Evolutionary conservation across 2,329 filamentous ascomycete genomes (phyloP), one percentile per base, ranked within the genome.

Genomic region (Monilinia vaccinii-corymbosi): DNA sequence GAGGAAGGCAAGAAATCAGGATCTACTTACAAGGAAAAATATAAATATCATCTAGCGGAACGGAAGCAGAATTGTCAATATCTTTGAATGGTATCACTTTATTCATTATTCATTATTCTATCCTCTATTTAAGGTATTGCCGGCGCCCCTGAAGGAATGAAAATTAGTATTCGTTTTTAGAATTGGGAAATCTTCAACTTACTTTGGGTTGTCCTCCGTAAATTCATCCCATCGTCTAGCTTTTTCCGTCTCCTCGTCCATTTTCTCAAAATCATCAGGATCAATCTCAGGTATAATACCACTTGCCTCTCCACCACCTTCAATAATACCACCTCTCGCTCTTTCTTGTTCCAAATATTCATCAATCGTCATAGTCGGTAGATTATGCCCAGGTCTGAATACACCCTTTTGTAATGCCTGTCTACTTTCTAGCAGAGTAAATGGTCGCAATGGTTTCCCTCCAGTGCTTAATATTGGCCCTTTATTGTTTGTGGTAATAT

Each of bases 281-380:
- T 99, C 89, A 7, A 89, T 82, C 72, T 91, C 86, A 1, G 85
- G 82, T 64, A 80, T 79, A 31, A 83, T 76, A 18, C 81, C 83
- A 66, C 85, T 88, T 65, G 87, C 83, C 68, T 89, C 88, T 21
- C 92, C 92, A 34, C 91, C 91, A 40, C 92, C 94, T 71, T 97
- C 88, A 59, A 97, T 89, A 61, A 99, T 92, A 23, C 90, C 90
- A 18, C 94, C 94, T 63, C 89, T 79, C 66, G 83, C 81, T 70
- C 82, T 82, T 76, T 97, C 94, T 74, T 97, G 93, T 56, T 95
- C 94, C 18, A 99, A 78, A 71, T 97, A 99, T 76, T 99, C 94
- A 68, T 99, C 94, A 63, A 99, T 97, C 1, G 85, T 89, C 94
- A 99, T 97, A 3, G 94, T 97, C 0, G 94, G 94, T 61, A 99